Base-by-base conservation (phyloP, 768 basidiomycete genomes). In the Tylopilus sp. region DNA sequence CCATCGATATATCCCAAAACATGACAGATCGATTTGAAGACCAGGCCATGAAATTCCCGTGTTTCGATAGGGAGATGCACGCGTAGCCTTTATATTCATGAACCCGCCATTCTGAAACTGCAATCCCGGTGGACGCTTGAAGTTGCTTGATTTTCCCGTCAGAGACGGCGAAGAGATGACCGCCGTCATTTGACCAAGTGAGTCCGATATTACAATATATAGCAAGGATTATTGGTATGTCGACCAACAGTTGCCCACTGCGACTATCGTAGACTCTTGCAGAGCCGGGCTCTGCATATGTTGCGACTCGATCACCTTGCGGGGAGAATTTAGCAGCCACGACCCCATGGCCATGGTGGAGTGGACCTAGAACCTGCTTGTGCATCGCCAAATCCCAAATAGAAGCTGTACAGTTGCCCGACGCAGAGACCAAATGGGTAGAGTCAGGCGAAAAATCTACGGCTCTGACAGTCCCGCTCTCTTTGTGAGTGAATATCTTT, bases 371-470 rank as follows among this genome's bases (percentile, higher is more conserved):
- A 13, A 47, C 25, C 11, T 15, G 17, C 1, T 26, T 1, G 7
- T 15, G 10, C 11, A 18, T 11, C 3, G 12, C 12, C 1, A 28
- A 2, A 25, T 47, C 46, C 35, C 17, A 47, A 13, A 38, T 6
- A 4, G 36, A 8, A 7, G 22, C 46, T 1, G 18, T 47, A 9
- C 25, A 4, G 6, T 28, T 28, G 1, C 3, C 1, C 13, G 46
- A 47, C 18, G 13, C 36, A 2, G 25, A 9, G 18, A 47, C 25
- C 3, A 47, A 36, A 2, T 8, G 35, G 10, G 36, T 28, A 18
- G 46, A 47, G n/a, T 47, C 23, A 6, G 46, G 36, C 23, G 46
- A 47, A 13, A 47, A 47, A 10, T 47, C 46, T 11, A 47, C 18
- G 1, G 3, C 36, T 1, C 7, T 13, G 46, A 39, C 18, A 17